Base-by-base conservation (phyloP, 1,284 basidiomycete genomes). In the Blastosporella zonata region DNA sequence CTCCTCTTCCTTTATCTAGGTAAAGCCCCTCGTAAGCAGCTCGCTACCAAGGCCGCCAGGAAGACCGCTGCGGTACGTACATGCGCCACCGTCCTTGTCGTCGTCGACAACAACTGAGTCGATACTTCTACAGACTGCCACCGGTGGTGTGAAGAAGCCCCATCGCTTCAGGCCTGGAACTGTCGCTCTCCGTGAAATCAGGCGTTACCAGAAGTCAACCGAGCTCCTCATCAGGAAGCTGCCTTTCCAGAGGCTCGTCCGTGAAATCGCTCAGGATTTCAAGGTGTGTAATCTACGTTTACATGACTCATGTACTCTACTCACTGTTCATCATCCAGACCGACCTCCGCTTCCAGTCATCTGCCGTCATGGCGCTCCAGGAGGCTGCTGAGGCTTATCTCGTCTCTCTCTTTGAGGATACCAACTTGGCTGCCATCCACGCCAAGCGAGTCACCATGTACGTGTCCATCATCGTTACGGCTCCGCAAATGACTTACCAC, bases 121-220 rank as follows among this genome's bases (percentile, higher is more conserved):
- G 50, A 46, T 49, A 40, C 46, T 45, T 36, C 47, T 25, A 41
- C 46, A 87, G 79, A 81, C 88, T 54, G 80, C 87, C 50, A 88
- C 94, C 64, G 94, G 93, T 76, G 94, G 94, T 86, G 93, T 95
- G 66, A 94, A 95, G 91, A 95, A 94, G 78, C 91, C 92, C 56
- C 93, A 96, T 73, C 84, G 93, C 68, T 97, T 96, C 90, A 86
- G 92, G 71, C 94, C 94, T 63, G 94, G 94, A 81, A 97, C 94
- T 62, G 93, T 97, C 77, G 94, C 94, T 62, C 91, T 97, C 56
- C 91, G 94, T 84, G 94, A 97, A 78, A 97, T 97, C 63, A 81
- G 95, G 73, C 82, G 93, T 69, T 97, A 97, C 84, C 95, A 97
- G 72, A 94, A 93, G 81, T 93, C 91, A 62, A 93, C 94, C 60